Evolutionary conservation across 179 eudicot species (phyloP), one percentile per base, ranked within the genome.

Genomic region (Beta corolliflora): DNA sequence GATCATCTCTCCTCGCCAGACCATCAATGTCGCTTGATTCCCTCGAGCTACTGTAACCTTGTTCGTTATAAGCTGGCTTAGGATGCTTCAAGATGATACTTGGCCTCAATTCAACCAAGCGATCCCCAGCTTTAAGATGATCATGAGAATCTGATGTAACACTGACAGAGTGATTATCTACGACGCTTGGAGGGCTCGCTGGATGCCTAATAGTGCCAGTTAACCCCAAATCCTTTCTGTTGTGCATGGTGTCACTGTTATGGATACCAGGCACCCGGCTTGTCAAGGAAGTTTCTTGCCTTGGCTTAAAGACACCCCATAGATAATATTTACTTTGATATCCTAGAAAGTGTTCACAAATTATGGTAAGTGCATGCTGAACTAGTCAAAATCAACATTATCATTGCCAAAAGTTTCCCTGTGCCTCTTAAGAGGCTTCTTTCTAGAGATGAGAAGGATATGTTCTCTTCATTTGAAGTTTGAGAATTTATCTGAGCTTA

Each of bases 241-340:
- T 48, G 63, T 77, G 48, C 46, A 45, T 48, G 19, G 48, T 3
- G 4, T 72, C 68, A 46, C 12, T 41, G 64, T 36, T 80, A 21
- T 60, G 54, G 75, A 16, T 1, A 67, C 54, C 63, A 45, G 77
- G 9, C n/a, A 8, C 61, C 36, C 50, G 11, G 21, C 71, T 77
- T 21, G 80, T 72, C 76, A 48, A 29, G 8, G 53, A 9, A 13
- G 66, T n/a, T 76, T 46, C 77, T 41, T 63, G 79, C 73, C 55
- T 81, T 53, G 16, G 73, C 83, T 64, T 84, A 68, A 88, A 88
- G 25, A 84, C 87, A 25, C 87, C 88, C 90, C 90, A 88, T 14
- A 86, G 73, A 65, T 83, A 88, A 76, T 85, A 86, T 78, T 88
- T 88, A 55, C 78, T 68, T 19, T 67, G 82, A 50, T 81, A 70